A percentile compares a stretch with the other conserved stretches of the same genome.
These are phyloP conservation scores for Panus rudis DNA, from an alignment of 768 basidiomycete species.

Conservation along the genomic window DNA sequence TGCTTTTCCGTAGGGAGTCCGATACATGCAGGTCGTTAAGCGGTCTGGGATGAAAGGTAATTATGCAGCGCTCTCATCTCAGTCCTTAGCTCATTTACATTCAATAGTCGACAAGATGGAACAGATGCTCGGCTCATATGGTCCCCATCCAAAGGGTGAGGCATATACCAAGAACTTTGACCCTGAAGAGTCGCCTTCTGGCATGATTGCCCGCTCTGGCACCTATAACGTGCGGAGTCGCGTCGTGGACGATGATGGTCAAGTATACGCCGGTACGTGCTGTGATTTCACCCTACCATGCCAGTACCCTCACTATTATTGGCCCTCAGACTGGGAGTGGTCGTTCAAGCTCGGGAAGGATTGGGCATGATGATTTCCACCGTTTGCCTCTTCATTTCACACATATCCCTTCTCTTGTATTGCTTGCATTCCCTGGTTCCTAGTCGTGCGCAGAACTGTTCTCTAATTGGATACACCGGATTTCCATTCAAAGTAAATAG, in stretches of 20 bases:
- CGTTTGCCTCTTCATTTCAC: conserved; percentile 16
- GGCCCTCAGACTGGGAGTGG: conserved; percentile 80
- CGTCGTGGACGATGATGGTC: conserved; percentile 82
- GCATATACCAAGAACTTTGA: conserved; percentile 75
- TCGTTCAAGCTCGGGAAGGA: conserved; percentile 87
- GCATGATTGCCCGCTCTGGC: conserved; percentile 78
- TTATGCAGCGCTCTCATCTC: conserved; percentile 6
- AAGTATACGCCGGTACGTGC: conserved; percentile 66
- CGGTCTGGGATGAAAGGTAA: conserved; percentile 67
- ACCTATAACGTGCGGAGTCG: conserved; percentile 73
- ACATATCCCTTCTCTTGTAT: conserved; percentile 23
- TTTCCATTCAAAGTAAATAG: no score
- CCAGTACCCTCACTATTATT: not conserved
- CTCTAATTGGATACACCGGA: no score
- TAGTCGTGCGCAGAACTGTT: no score
- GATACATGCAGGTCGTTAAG: conserved; percentile 89
- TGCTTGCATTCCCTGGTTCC: conserved; percentile 21
- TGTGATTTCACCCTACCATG: not conserved
- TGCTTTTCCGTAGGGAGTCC: conserved; percentile 47
- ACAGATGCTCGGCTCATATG: conserved; percentile 93
- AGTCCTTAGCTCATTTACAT: not conserved
- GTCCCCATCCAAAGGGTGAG: conserved; percentile 57
- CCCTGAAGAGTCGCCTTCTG: conserved; percentile 59
- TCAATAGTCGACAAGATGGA: conserved; percentile 81
- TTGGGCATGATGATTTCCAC: conserved; percentile 51